Evolutionary conservation across 148 eudicot genomes (phyloP), one percentile per base, ranked within the genome.

Genomic region (Selenicereus undatus): DNA sequence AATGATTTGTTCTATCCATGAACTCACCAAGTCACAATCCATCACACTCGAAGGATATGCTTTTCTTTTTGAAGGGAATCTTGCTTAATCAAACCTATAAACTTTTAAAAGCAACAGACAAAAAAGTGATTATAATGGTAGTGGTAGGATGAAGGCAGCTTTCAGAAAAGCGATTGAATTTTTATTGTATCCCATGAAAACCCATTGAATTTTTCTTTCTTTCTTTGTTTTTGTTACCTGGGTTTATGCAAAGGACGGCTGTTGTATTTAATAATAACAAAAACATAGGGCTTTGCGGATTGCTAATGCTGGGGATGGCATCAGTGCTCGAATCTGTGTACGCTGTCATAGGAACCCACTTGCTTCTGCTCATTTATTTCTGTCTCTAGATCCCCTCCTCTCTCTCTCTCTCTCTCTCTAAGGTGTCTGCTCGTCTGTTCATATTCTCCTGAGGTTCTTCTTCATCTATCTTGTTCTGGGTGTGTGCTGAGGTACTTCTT

Each of bases 401-500:
- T 60, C 69, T 62, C 51, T 71, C 68, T 62, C 35, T 13, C 56
- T 74, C 24, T 30, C 78, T 39, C 72, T 43, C 66, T 29, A 80
- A 64, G 69, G 82, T 66, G 64, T 71, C 24, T 60, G 52, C 14
- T 48, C 12, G 52, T 10, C 14, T 48, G 52, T 48, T 48, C 52
- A 12, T 48, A 48, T 48, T 48, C 71, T 60, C 16, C 7, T 12
- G 45, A 36, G 17, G 21, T 21, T 32, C n/a, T 56, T 71, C 75
- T 43, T 74, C 71, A 56, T 48, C 76, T 43, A 76, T 76, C 82
- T 39, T 54, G 50, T 76, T 8, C 16, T 27, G 76, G 78, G 51
- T 79, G 75, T 83, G n/a, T 80, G 80, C 76, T 77, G 75, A 79
- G 90, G 90, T 88, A 77, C 52, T 74, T 72, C 17, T 66, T 42